A percentile compares a stretch with the other conserved stretches of the same genome.
These are phyloP conservation scores for Pittosporum tobira DNA, from an alignment of 129 eudicot genomes.

Conservation along the genomic window DNA sequence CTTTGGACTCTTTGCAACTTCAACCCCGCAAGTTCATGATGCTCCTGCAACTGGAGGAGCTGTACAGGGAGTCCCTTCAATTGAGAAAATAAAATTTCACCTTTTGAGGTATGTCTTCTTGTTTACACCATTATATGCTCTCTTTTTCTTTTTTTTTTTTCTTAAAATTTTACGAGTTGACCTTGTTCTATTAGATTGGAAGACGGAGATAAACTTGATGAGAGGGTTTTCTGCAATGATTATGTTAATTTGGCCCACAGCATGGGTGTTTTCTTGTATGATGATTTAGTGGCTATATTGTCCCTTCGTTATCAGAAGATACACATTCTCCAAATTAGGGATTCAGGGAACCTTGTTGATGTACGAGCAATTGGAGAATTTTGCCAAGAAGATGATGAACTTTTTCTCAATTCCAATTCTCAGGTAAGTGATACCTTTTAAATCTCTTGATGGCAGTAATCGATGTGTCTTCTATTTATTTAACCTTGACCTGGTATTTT, in stretches of 20 bases:
- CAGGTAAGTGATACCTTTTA: conserved; percentile 56
- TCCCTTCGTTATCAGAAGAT: conserved; percentile 91
- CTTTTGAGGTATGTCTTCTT: conserved; percentile 58
- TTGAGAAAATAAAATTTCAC: conserved; percentile 87
- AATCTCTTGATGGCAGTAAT: background rate
- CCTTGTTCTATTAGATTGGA: conserved; percentile 53
- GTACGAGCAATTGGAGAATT: conserved; percentile 80
- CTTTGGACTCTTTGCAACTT: conserved; percentile 91
- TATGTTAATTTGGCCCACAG: conserved; percentile 83
- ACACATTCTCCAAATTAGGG: conserved; percentile 93
- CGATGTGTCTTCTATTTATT: background rate
- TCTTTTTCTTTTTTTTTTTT: background rate
- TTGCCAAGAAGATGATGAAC: conserved; percentile 98
- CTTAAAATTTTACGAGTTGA: background rate
- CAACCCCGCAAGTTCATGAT: conserved; percentile 82
- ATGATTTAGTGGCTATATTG: conserved; percentile 80
- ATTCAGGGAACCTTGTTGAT: conserved; percentile 95
- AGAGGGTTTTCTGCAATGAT: conserved; percentile 91
- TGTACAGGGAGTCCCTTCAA: conserved; percentile 85
- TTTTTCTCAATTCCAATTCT: conserved; percentile 70
- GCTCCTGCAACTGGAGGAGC: conserved; percentile 91
- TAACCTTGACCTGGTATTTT: too few species aligned
- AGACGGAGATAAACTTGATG: conserved; percentile 83
- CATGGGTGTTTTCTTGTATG: conserved; percentile 84
- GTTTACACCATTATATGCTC: background rate